A percentile compares a stretch with the other conserved stretches of the same genome.
Conservation (phyloP, 2,329 filamentous ascomycete genomes). For the Sphaerostilbella broomeana region DNA sequence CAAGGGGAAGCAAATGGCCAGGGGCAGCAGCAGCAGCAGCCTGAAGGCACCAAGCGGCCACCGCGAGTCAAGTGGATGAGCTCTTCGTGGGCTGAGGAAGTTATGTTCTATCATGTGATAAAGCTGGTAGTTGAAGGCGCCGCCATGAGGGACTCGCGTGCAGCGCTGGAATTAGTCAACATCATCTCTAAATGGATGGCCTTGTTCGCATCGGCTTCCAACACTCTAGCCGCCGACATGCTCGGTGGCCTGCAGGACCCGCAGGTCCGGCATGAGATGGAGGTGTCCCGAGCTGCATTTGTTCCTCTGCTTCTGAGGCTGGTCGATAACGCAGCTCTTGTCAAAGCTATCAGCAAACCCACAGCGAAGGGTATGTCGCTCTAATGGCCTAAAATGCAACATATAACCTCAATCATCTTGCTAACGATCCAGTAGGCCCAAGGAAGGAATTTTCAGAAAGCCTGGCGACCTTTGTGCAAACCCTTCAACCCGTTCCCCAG, state of each 20-base stretch:
- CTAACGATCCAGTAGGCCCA: slow-evolving; percentile 28
- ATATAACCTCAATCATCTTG: background rate
- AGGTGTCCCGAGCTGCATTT: slow-evolving; percentile 54
- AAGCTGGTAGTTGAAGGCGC: slow-evolving; percentile 66
- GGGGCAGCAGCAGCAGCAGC: slow-evolving; percentile 18
- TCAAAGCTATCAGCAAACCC: slow-evolving; percentile 46
- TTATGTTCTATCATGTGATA: slow-evolving; percentile 86
- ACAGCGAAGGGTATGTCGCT: slow-evolving; percentile 44
- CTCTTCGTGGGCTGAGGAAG: slow-evolving; percentile 68
- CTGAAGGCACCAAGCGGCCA: no score
- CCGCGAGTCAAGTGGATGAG: slow-evolving; percentile 41
- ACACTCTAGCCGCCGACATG: slow-evolving; percentile 42
- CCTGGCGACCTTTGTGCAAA: slow-evolving; percentile 48
- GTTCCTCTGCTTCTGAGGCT: slow-evolving; percentile 56
- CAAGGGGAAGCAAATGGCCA: background rate
- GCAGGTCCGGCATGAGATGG: slow-evolving; percentile 50
- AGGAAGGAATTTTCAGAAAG: slow-evolving; percentile 45
- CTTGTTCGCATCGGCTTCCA: slow-evolving; percentile 46
- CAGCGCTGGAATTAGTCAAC: slow-evolving; percentile 44
- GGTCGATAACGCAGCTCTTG: slow-evolving; percentile 51
- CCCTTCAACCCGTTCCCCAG: slow-evolving; percentile 50
- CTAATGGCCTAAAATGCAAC: no score
- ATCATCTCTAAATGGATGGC: slow-evolving; percentile 53
- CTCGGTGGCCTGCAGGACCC: slow-evolving; percentile 39
- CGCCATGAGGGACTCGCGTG: slow-evolving; percentile 39